Evolutionary conservation across 441 rosid species (phyloP).

Genomic region (Brassica balearica): DNA sequence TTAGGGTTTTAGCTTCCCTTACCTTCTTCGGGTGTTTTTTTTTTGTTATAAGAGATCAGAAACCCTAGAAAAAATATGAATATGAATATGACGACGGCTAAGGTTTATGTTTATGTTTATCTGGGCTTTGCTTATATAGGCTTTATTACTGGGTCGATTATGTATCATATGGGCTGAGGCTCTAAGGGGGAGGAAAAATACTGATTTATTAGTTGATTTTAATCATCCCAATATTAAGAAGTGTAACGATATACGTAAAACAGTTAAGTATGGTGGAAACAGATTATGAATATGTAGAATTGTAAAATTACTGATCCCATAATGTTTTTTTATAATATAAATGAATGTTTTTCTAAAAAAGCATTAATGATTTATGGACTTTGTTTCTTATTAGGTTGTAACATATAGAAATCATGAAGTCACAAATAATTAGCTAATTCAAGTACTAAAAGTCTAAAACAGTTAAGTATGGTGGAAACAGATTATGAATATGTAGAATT

Average conservation of each 20-base stretch:
- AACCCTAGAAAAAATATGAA: background rate
- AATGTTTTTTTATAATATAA: no score
- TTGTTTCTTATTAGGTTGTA: background rate
- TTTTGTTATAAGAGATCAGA: background rate
- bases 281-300: no score
- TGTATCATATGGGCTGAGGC: background rate
- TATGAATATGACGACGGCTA: background rate
- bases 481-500: no score
- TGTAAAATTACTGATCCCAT: no score
- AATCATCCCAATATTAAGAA: background rate
- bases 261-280: no score
- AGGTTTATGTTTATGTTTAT: background rate
- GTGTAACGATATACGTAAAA: background rate
- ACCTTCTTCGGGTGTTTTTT: background rate
- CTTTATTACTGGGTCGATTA: background rate
- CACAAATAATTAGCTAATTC: background rate
- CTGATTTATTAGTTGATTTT: background rate
- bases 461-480: no score
- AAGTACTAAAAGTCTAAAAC: background rate
- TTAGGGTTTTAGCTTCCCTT: background rate
- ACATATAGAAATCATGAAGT: background rate
- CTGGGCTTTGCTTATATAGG: background rate
- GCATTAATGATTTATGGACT: background rate
- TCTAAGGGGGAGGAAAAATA: background rate
- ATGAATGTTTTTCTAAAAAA: no score